Base-by-base conservation (phyloP, 192 early-diverging fungal genomes). In the Dissophora ornata region DNA sequence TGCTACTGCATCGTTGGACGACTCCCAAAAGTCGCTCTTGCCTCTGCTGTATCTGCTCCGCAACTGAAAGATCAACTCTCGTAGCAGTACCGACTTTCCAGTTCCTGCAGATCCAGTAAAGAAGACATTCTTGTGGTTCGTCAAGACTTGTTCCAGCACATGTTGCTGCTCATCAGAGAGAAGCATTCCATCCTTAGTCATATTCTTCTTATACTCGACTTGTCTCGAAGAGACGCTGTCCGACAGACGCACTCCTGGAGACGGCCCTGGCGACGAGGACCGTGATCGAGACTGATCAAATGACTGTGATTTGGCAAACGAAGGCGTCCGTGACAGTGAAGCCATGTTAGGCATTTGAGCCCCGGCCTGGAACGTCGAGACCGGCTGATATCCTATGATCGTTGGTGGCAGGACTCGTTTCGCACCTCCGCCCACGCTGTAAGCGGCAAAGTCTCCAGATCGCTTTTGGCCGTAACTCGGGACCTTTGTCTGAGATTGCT, bases 21-120 rank as follows among this genome's bases (percentile, higher is more conserved):
- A 40, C 45, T 80, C 22, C 53, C 32, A 66, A 84, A 82, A 48
- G 79, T 81, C 19, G 58, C 42, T 34, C 81, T 41, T 19, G 85
- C 57, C 33, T 81, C 71, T 87, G 46, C 82, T 9, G 84, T 89
- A 42, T 62, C 67, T 82, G 22, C 50, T 57, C 16, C 57, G 61
- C n/a, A 83, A n/a, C 46, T 57, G 59, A 2, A 57, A 58, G 60
- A 86, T 86, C 21, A 86, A 41, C n/a, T 83, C 75, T 48, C 84
- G 60, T 25, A 85, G 65, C 5, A 85, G 38, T n/a, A 85, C 75
- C 13, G 84, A 85, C 49, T 85, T 85, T 48, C 84, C 84, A 21
- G 84, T 79, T 64, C 91, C 92, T 5, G 92, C 92, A 16, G 92
- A 91, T 33, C 92, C 92, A 15, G 92, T 94, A 51, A 91, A 91